phyloP scores from a whole-genome alignment of 768 basidiomycete genomes.

The Pisolithus marmoratus region DNA sequence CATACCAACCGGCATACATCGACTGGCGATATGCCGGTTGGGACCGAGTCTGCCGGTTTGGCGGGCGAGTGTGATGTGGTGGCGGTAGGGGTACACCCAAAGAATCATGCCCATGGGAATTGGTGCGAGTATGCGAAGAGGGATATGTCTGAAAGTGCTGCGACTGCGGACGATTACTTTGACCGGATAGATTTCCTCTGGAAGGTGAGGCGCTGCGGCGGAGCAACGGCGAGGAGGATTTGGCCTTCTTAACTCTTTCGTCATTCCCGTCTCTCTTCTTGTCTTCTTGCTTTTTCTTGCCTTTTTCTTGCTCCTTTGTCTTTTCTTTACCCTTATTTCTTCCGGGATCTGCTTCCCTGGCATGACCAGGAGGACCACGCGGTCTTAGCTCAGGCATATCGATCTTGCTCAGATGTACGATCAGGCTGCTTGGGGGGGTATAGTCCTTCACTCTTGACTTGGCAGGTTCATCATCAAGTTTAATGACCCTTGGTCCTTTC shows the following conservation, averaged over 20 bases:
- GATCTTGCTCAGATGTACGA: constrained; percentile 80
- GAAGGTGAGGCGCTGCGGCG: constrained; percentile 2
- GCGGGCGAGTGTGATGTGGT: neutral
- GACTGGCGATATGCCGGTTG: constrained; percentile 11
- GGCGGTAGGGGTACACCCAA: constrained; percentile 20
- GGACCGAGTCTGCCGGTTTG: neutral
- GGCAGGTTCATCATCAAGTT: constrained; percentile 41
- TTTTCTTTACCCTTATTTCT: constrained; percentile 30
- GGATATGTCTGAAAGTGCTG: neutral
- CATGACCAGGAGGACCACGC: constrained; percentile 15
- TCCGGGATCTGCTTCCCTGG: constrained; percentile 13
- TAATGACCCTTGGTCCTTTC: constrained; percentile 63
- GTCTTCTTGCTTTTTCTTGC: constrained; percentile 5
- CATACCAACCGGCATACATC: constrained; percentile 10
- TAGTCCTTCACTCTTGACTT: constrained; percentile 46
- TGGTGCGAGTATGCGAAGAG: neutral
- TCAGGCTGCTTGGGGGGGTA: constrained; percentile 60
- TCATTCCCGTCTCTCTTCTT: no score
- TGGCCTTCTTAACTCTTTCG: neutral
- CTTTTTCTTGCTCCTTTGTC: constrained; percentile 41
- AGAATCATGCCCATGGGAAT: no score
- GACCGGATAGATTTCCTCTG: neutral
- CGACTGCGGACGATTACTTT: constrained; percentile 2
- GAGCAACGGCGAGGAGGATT: neutral
- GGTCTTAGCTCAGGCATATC: constrained; percentile 80